A percentile compares a stretch with the other conserved stretches of the same genome.
phyloP scores from a whole-genome alignment of 2,329 filamentous ascomycete genomes.

The Diaporthe nobilis region DNA sequence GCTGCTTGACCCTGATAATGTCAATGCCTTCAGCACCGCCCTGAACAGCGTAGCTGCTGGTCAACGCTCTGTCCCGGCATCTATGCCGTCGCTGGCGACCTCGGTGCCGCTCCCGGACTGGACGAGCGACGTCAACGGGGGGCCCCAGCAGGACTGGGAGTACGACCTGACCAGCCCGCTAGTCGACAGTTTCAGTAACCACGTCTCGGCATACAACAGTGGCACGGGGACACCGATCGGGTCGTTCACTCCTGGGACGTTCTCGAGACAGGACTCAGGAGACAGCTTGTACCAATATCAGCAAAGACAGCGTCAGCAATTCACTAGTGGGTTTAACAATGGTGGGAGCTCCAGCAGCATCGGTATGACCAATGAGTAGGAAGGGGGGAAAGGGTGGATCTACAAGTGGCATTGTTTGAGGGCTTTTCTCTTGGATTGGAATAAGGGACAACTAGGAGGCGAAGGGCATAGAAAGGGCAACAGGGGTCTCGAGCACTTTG shows the following conservation, averaged over 20 bases:
- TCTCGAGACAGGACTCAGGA: slow-evolving; percentile 36
- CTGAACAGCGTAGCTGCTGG: slow-evolving; percentile 22
- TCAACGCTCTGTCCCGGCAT: slow-evolving; percentile 12
- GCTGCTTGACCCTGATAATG: slow-evolving; percentile 35
- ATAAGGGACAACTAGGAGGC: background rate
- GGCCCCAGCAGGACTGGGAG: slow-evolving; percentile 38
- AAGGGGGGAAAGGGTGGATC: background rate
- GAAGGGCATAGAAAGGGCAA: slow-evolving; percentile 21
- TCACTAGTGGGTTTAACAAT: slow-evolving; percentile 11
- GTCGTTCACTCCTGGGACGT: slow-evolving; percentile 26
- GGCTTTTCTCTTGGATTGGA: slow-evolving; percentile 4
- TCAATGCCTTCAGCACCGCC: slow-evolving; percentile 14
- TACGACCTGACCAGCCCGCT: slow-evolving; percentile 40
- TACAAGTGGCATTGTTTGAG: background rate
- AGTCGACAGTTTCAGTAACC: slow-evolving; percentile 37
- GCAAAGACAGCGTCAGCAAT: slow-evolving; percentile 33
- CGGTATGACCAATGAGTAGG: slow-evolving; percentile 37
- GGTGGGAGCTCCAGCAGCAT: slow-evolving; percentile 35
- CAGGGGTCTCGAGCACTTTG: background rate
- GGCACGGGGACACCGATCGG: slow-evolving; percentile 39
- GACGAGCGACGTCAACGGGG: slow-evolving; percentile 30
- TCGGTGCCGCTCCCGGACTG: slow-evolving; percentile 27
- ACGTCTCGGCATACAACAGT: slow-evolving; percentile 38
- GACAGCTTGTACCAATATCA: slow-evolving; percentile 39
- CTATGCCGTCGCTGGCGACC: slow-evolving; percentile 36